Evolutionary conservation across 495 filamentous ascomycete species (phyloP).

Genomic region (Geoglossum glabrum): DNA sequence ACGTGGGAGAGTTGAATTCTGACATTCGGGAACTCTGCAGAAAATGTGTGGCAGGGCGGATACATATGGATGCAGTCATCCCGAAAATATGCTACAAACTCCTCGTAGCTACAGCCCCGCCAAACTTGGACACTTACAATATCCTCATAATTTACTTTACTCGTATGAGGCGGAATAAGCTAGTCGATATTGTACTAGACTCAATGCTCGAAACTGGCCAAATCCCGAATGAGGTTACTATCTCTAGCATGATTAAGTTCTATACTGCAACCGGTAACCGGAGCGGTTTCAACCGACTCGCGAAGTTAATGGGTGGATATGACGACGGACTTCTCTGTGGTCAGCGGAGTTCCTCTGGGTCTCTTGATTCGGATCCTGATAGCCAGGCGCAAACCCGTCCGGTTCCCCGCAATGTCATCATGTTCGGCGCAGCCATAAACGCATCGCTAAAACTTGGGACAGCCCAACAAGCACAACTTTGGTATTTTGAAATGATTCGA

Average conservation of each 20-base stretch:
- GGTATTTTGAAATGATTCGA: neutral
- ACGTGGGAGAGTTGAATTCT: neutral
- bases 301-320: constrained; percentile 22
- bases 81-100: constrained; percentile 49
- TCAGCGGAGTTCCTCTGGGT: neutral
- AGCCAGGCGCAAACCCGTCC: neutral
- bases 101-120: constrained; percentile 32
- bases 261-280: constrained; percentile 24
- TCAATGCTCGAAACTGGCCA: constrained; percentile 27
- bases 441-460: neutral
- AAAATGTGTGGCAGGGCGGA: neutral
- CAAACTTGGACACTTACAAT: constrained; percentile 46
- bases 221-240: constrained; percentile 31
- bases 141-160: constrained; percentile 38
- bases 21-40: neutral
- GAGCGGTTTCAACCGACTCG: constrained; percentile 20
- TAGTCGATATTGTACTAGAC: constrained; percentile 33
- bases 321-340: constrained; percentile 6
- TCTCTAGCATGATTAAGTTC: constrained; percentile 32
- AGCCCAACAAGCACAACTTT: neutral
- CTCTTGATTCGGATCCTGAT: neutral
- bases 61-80: constrained; percentile 14
- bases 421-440: constrained; percentile 1
- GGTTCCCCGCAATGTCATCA: neutral
- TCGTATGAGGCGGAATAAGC: constrained; percentile 24